phyloP scores from a whole-genome alignment of 2,329 filamentous ascomycete species.

The Clarireedia monteithiana region DNA sequence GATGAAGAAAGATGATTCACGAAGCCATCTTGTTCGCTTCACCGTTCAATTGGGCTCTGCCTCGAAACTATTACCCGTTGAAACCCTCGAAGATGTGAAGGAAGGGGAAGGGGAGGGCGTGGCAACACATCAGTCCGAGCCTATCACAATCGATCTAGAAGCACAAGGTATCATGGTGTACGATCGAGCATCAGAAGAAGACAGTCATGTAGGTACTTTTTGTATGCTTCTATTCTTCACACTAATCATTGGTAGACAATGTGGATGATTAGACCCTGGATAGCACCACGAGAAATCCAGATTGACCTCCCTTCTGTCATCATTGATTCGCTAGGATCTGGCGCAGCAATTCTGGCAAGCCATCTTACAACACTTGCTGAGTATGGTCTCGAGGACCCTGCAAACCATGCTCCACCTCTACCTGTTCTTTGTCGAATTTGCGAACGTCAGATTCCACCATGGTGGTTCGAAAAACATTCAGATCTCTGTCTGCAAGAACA shows the following conservation, averaged over 20 bases:
- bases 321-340: conserved; percentile 88
- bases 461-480: conserved; percentile 99
- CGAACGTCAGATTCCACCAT: conserved; percentile 91
- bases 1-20: conserved; percentile 88
- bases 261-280: conserved; percentile 98
- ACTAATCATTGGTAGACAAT: conserved; percentile 61
- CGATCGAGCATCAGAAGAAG: conserved; percentile 74
- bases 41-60: conserved; percentile 60
- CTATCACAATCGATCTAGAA: conserved; percentile 68
- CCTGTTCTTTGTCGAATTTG: conserved; percentile 94
- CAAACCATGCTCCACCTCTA: conserved; percentile 68
- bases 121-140: conserved; percentile 28
- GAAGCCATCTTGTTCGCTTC: conserved; percentile 85
- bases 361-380: conserved; percentile 89
- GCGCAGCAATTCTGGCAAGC: conserved; percentile 87
- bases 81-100: conserved; percentile 24
- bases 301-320: conserved; percentile 87
- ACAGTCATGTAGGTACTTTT: conserved; percentile 70
- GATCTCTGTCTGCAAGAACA: conserved; percentile 95
- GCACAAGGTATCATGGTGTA: conserved; percentile 99
- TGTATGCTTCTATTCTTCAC: neutral
- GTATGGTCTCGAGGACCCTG: conserved; percentile 65
- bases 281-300: conserved; percentile 82
- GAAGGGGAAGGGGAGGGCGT: conserved; percentile 24
- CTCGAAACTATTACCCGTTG: conserved; percentile 51